Base-by-base conservation (phyloP, 2,329 filamentous ascomycete species). In the Lecanicillium sp. region DNA sequence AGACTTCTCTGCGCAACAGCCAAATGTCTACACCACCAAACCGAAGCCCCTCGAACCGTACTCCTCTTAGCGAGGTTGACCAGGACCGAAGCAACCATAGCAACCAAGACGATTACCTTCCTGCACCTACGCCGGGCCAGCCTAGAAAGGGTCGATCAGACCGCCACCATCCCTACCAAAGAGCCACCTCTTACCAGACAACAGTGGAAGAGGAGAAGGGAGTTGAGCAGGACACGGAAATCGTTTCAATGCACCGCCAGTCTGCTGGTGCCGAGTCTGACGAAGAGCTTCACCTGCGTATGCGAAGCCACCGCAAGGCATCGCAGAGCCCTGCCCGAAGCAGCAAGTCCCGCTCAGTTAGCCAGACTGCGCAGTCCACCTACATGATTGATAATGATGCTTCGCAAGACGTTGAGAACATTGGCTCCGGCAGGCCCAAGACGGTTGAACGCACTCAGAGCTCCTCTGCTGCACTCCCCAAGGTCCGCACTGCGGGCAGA, bases 111-210 rank as follows among this genome's bases (percentile, higher is more conserved):
- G 89, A 95, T 56, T 94, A 94, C 51, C 75, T 98, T 5, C 92
- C 92, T 3, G 90, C 89, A 1, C 92, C 92, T 3, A 98, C 92
- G 4, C 92, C 92, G 1, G 92, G 92, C 3, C 92, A 98, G 59
- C 92, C 92, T 45, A 96, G 98, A 70, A 84, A 83, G 13, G 82
- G 80, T 47, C 80, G 86, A 41, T 74, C 79, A 43, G 86, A 89
- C 51, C 78, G 83, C 18, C 83, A 86, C 49, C 77, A 89, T 57
- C 78, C 83, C 9, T 85, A 89, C 59, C 64, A 78, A 37, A 73
- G 80, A 41, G 73, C 71, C 17, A 60, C 69, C 47, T 57, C 74
- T 20, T 58, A 63, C 36, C 62, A 63, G 17, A 58, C 60, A 7
- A 57, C 59, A 7, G 51, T 58, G 2, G 66, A 67, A 40, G 75